These are phyloP conservation scores for Hordeum marinum DNA, from an alignment of 176 grass and related monocot genomes.

Conservation along the genomic window DNA sequence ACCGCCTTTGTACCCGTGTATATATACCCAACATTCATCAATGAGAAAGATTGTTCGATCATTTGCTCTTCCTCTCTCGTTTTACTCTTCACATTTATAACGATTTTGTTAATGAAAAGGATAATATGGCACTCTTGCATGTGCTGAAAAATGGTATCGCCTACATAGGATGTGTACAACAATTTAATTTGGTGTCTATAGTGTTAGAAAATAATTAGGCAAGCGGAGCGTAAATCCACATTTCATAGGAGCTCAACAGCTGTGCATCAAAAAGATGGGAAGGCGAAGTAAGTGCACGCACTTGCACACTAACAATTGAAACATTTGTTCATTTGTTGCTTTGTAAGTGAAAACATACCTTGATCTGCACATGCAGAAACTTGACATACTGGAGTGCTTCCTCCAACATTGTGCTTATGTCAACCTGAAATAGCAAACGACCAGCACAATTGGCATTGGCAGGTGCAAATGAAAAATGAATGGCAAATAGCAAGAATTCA, in stretches of 20 bases:
- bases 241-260: constrained; percentile 54
- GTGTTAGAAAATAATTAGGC: no score
- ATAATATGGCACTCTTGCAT: no score
- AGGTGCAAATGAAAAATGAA: not conserved
- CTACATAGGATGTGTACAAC: no score
- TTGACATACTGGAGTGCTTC: constrained; percentile 47
- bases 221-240: constrained; percentile 72
- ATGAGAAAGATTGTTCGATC: no score
- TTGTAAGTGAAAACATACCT: constrained; percentile 4
- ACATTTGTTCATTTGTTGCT: not conserved
- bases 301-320: not conserved
- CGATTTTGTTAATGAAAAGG: no score
- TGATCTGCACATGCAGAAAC: constrained; percentile 47
- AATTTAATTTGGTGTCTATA: no score
- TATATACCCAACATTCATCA: no score
- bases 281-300: no score
- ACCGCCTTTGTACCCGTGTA: no score
- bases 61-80: no score
- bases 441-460: not conserved
- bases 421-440: constrained; percentile 26
- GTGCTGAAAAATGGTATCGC: no score
- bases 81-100: no score
- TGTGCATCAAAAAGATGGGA: constrained; percentile 31
- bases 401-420: constrained; percentile 49
- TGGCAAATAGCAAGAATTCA: constrained; percentile 5